These are phyloP conservation scores for Plantago coronopus DNA, from an alignment of 305 asterid genomes.

Conservation along the genomic window DNA sequence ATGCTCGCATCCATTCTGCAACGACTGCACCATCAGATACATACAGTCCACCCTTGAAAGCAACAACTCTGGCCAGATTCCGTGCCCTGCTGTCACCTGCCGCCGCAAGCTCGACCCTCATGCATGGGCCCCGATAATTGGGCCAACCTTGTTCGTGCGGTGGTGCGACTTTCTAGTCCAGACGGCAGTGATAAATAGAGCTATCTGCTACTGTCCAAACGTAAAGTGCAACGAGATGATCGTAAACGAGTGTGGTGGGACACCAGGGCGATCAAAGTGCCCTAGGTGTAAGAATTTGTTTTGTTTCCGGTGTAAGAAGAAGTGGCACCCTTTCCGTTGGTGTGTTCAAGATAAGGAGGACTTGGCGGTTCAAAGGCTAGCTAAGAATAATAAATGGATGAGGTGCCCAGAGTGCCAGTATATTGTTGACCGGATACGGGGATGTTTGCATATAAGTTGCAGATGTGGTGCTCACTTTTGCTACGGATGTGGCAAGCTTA, in stretches of 20 bases:
- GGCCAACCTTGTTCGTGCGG: neutral
- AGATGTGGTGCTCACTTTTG: slow-evolving; percentile 23
- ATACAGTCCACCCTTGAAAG: neutral
- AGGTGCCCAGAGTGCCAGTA: slow-evolving; percentile 46
- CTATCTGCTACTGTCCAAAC: neutral
- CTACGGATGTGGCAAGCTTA: slow-evolving; percentile 1
- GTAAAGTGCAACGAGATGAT: neutral
- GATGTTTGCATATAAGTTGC: slow-evolving; percentile 41
- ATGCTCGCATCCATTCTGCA: slow-evolving; percentile 7
- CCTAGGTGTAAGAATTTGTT: neutral
- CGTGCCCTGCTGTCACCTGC: neutral
- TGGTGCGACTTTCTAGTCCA: neutral
- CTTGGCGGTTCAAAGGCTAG: slow-evolving; percentile 39
- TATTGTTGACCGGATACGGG: slow-evolving; percentile 37
- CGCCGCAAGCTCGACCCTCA: neutral
- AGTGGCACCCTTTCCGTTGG: neutral
- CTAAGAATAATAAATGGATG: slow-evolving; percentile 38
- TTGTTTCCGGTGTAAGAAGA: neutral
- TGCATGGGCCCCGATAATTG: neutral
- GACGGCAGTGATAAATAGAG: neutral
- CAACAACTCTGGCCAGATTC: neutral
- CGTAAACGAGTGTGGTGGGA: neutral
- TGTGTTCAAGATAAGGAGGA: no score
- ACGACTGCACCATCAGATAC: neutral
- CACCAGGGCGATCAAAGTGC: neutral